Conservation (phyloP, 371 early-diverging fungal genomes). For the Mortierella sp. region DNA sequence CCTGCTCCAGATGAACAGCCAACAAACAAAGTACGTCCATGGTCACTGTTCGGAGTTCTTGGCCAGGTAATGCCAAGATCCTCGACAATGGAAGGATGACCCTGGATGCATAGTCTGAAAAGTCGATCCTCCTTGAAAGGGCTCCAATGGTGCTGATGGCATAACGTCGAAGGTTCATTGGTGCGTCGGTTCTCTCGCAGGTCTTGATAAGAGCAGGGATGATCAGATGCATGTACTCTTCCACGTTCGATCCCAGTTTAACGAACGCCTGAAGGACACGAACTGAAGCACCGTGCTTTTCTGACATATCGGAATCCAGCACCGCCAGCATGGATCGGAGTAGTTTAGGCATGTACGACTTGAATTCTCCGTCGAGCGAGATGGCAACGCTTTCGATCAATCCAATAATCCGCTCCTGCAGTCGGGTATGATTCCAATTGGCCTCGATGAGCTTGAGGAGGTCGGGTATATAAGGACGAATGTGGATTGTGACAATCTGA, state of each 20-base stretch:
- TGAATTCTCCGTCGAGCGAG: slow-evolving; percentile 91
- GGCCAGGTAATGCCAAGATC: slow-evolving; percentile 66
- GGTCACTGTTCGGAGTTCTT: slow-evolving; percentile 73
- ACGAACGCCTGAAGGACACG: slow-evolving; percentile 88
- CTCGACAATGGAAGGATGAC: slow-evolving; percentile 92
- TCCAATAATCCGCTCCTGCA: slow-evolving; percentile 85
- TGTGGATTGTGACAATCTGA: slow-evolving; percentile 90
- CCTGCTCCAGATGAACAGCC: slow-evolving; percentile 86
- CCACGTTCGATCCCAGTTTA: slow-evolving; percentile 88
- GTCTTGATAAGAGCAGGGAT: slow-evolving; percentile 87
- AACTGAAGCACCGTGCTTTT: slow-evolving; percentile 76
- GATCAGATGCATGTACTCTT: slow-evolving; percentile 93
- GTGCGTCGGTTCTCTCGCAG: slow-evolving; percentile 80
- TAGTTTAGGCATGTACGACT: slow-evolving; percentile 78
- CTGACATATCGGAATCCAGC: slow-evolving; percentile 85
- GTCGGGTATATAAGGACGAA: slow-evolving; percentile 85
- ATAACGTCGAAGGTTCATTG: slow-evolving; percentile 71
- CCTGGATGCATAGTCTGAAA: slow-evolving; percentile 90
- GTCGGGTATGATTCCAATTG: slow-evolving; percentile 79
- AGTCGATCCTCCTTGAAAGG: slow-evolving; percentile 82
- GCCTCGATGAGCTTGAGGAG: slow-evolving; percentile 84
- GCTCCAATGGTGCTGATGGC: slow-evolving; percentile 86
- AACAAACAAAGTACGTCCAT: slow-evolving; percentile 89
- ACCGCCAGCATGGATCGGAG: slow-evolving; percentile 73
- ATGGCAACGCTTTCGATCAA: slow-evolving; percentile 89